Conservation (phyloP, 2,329 filamentous ascomycete species). For the Tolypocladium tropicale region DNA sequence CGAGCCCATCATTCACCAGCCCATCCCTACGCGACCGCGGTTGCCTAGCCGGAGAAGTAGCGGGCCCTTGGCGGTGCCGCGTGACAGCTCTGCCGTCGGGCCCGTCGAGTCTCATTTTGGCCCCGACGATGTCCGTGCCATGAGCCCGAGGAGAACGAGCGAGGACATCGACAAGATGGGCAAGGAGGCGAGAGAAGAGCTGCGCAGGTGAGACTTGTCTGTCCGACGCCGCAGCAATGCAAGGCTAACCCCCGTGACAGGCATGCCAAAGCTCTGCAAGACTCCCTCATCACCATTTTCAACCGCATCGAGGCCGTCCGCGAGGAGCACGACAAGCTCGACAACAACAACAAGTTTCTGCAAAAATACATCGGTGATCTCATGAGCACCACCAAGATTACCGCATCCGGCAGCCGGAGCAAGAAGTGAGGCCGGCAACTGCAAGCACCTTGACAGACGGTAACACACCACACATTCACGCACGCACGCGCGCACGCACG, state of each 20-base stretch:
- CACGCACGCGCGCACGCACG: background rate
- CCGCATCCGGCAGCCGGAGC: constrained; percentile 40
- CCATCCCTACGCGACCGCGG: constrained; percentile 50
- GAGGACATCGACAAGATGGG: constrained; percentile 85
- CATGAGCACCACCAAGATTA: constrained; percentile 76
- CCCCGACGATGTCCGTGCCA: constrained; percentile 80
- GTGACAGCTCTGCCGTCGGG: constrained; percentile 64
- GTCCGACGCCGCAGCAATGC: too few relatives aligned
- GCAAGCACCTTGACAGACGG: too few relatives aligned
- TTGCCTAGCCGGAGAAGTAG: constrained; percentile 68
- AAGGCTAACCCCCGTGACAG: constrained; percentile 34
- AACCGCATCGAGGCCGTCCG: constrained; percentile 91
- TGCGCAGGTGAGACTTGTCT: constrained; percentile 50
- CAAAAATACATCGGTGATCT: constrained; percentile 97
- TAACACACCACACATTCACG: too few relatives aligned
- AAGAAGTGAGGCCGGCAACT: constrained; percentile 36
- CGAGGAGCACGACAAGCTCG: constrained; percentile 90
- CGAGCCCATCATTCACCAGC: constrained; percentile 34
- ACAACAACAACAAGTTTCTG: constrained; percentile 92
- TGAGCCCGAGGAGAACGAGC: constrained; percentile 86
- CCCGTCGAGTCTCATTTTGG: constrained; percentile 67
- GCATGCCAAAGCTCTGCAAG: constrained; percentile 81
- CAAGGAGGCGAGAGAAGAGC: constrained; percentile 63
- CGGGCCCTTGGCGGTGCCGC: constrained; percentile 71
- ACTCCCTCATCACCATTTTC: constrained; percentile 79